Evolutionary conservation across 371 early-diverging fungal species (phyloP).

Genomic region (Racocetra persica): DNA sequence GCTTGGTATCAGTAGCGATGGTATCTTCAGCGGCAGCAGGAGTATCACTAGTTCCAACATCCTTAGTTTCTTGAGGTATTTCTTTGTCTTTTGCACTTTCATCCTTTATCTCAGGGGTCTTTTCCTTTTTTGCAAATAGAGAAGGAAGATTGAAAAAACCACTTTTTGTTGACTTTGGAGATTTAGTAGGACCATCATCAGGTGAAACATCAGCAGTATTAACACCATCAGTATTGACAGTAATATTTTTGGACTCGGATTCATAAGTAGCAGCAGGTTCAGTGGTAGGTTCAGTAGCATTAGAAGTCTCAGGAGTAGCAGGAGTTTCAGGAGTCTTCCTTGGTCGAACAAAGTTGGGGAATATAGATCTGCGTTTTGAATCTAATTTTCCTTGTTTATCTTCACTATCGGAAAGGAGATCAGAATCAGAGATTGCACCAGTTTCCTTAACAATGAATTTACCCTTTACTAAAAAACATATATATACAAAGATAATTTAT

Average conservation of each 20-base stretch:
- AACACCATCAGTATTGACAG: background rate
- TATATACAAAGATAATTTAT: too few species aligned
- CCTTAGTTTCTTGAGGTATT: background rate
- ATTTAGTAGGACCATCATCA: background rate
- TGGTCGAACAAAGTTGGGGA: background rate
- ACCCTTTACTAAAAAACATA: background rate
- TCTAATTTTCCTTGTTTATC: background rate
- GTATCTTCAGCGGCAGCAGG: background rate
- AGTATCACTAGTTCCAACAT: background rate
- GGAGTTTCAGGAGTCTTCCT: slow-evolving; percentile 32
- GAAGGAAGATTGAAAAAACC: background rate
- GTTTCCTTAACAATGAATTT: background rate
- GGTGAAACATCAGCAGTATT: slow-evolving; percentile 12
- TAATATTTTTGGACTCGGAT: slow-evolving; percentile 7
- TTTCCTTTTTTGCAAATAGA: background rate
- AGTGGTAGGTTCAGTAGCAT: slow-evolving; percentile 37
- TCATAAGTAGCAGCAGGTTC: slow-evolving; percentile 26
- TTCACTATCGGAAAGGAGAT: background rate
- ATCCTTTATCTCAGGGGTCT: background rate
- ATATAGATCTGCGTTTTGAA: background rate
- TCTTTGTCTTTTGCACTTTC: background rate
- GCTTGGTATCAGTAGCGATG: background rate
- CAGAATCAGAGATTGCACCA: background rate
- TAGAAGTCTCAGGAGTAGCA: background rate
- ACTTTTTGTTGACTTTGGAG: background rate